phyloP scores from a whole-genome alignment of 1,139 yeast species.

The Geotrichum cucujoidarum region DNA sequence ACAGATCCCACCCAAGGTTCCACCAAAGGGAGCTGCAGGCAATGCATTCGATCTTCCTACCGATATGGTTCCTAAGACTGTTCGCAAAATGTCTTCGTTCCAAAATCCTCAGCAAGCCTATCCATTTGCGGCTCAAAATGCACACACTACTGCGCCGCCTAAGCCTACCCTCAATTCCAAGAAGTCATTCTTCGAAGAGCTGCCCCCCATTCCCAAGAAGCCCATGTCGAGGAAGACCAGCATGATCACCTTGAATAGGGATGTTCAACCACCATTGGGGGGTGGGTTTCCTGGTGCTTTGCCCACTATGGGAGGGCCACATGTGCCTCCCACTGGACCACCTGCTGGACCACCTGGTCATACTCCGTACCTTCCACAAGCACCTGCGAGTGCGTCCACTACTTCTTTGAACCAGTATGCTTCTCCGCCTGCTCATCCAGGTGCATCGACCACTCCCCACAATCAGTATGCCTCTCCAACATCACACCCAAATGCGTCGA shows the following conservation, averaged over 20 bases:
- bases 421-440: neutral
- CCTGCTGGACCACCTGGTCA: conserved; percentile 1
- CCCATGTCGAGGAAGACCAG: conserved; percentile 23
- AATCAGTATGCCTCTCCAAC: neutral
- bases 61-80: conserved; percentile 42
- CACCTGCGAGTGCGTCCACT: neutral
- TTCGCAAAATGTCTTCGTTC: conserved; percentile 18
- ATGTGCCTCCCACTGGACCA: conserved; percentile 23
- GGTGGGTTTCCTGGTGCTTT: neutral
- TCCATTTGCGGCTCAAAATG: neutral
- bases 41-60: conserved; percentile 65
- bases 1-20: neutral
- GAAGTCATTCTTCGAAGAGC: conserved; percentile 53
- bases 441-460: neutral
- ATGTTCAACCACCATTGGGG: neutral
- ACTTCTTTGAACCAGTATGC: neutral
- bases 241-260: conserved; percentile 16
- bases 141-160: conserved; percentile 5
- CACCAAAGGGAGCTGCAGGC: conserved; percentile 16
- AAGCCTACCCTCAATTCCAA: conserved; percentile 19
- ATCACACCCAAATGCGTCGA: no score
- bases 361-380: no score
- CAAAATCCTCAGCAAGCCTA: conserved; percentile 12
- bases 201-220: conserved; percentile 38
- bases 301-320: conserved; percentile 19